Percentiles rank a stretch among this genome's conserved stretches.
phyloP scores from a whole-genome alignment of 306 rosid genomes.

The Castanospermum australe region DNA sequence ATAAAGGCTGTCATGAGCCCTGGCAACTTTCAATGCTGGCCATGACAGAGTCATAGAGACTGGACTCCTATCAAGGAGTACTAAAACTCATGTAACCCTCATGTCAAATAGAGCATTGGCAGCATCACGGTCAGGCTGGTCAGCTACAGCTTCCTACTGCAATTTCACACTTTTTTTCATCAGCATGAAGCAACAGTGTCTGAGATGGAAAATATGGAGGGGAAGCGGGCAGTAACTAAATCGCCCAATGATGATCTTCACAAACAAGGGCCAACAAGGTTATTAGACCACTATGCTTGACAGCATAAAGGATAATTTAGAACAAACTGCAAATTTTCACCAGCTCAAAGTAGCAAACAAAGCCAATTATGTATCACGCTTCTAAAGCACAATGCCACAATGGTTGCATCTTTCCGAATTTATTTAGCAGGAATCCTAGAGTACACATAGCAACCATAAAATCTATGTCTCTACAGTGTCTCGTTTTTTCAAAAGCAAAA shows the following conservation, averaged over 20 bases:
- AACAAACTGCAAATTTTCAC: neutral
- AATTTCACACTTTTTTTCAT: neutral
- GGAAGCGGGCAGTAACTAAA: neutral
- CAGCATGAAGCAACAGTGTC: neutral
- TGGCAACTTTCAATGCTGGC: neutral
- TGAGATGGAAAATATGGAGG: neutral
- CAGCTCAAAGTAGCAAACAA: neutral
- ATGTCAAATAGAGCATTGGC: neutral
- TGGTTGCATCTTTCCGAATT: neutral
- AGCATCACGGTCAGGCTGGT: neutral
- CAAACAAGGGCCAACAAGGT: no score
- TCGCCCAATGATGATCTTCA: neutral
- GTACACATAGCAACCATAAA: neutral
- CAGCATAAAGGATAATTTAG: neutral
- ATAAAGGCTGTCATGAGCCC: neutral
- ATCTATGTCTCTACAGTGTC: neutral
- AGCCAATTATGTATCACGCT: neutral
- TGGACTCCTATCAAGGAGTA: neutral
- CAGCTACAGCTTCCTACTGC: neutral
- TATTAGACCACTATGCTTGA: neutral
- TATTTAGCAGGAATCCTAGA: constrained; percentile 21
- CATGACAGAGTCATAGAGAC: no score
- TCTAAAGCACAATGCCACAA: neutral
- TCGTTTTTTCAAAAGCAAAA: constrained; percentile 6
- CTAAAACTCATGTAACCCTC: neutral